A percentile compares a stretch with the other conserved stretches of the same genome.
Conservation (phyloP, 768 basidiomycete genomes). For the Boletus rubescentipes region DNA sequence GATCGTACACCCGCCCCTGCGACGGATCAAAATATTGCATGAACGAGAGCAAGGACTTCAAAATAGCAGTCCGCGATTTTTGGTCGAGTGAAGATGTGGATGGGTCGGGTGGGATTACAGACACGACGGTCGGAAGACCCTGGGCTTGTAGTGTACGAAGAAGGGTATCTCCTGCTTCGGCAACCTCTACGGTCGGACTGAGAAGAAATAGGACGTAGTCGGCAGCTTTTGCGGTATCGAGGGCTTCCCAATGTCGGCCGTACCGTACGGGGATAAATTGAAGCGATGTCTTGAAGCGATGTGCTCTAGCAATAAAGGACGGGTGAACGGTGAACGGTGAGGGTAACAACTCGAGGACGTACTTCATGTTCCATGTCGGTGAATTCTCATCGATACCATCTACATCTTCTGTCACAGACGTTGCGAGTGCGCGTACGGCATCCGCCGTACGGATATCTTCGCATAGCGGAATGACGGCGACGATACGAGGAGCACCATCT, state of each 20-base stretch:
- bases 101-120: slow-evolving; percentile 61
- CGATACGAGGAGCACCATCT: slow-evolving; percentile 80
- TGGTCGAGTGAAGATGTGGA: slow-evolving; percentile 46
- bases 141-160: slow-evolving; percentile 87
- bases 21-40: slow-evolving; percentile 92
- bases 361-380: slow-evolving; percentile 66
- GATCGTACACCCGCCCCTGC: slow-evolving; percentile 74
- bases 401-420: slow-evolving; percentile 51
- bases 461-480: slow-evolving; percentile 84
- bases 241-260: slow-evolving; percentile 66
- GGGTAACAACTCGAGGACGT: slow-evolving; percentile 18
- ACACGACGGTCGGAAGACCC: slow-evolving; percentile 81
- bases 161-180: slow-evolving; percentile 81
- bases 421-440: slow-evolving; percentile 57
- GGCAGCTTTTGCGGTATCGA: slow-evolving; percentile 84
- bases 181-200: slow-evolving; percentile 80
- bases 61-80: slow-evolving; percentile 64
- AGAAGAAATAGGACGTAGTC: slow-evolving; percentile 89
- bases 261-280: slow-evolving; percentile 83
- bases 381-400: slow-evolving; percentile 11
- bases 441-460: slow-evolving; percentile 55
- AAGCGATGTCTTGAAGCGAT: slow-evolving; percentile 87
- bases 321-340: slow-evolving; percentile 1
- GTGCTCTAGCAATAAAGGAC: slow-evolving; percentile 51
- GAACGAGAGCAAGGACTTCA: slow-evolving; percentile 92